phyloP scores from a whole-genome alignment of 495 filamentous ascomycete species.

The Aspergillus indologenus region DNA sequence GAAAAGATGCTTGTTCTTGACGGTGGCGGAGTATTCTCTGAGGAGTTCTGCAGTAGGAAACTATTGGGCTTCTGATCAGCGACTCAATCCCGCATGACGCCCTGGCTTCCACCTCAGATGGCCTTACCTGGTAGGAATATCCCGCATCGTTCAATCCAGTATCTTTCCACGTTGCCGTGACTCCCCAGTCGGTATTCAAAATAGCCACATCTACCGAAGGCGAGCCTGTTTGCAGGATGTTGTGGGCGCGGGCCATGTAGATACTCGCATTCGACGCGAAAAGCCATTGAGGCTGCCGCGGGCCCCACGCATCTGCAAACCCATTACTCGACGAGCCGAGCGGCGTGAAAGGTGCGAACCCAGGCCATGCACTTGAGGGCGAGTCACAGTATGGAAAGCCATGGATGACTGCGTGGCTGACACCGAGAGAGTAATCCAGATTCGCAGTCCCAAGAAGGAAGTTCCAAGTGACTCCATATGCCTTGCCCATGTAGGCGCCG shows the following conservation, averaged over 20 bases:
- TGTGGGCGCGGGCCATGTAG: constrained; percentile 1
- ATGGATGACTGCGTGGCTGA: constrained; percentile 2
- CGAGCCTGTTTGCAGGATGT: background rate
- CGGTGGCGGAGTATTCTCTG: background rate
- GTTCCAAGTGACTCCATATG: constrained; percentile 6
- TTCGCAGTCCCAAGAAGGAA: constrained; percentile 7
- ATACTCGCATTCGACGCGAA: background rate
- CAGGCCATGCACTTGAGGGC: constrained; percentile 2
- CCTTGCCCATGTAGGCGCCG: constrained; percentile 6
- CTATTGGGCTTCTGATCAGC: background rate
- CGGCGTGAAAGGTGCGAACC: constrained; percentile 4
- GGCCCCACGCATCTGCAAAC: constrained; percentile 4
- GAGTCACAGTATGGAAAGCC: constrained; percentile 3
- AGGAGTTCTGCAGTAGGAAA: background rate
- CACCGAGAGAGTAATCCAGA: background rate
- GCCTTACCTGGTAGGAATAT: constrained; percentile 7
- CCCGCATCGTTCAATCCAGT: constrained; percentile 3
- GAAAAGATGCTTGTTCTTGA: background rate
- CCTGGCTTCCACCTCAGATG: too few species aligned
- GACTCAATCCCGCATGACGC: too few species aligned
- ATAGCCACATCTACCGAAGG: constrained; percentile 6
- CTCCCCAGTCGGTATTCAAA: constrained; percentile 4
- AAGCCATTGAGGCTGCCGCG: constrained; percentile 6
- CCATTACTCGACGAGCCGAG: constrained; percentile 1
- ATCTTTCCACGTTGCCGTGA: background rate